These are phyloP conservation scores for Corniculantispora saksenae DNA, from an alignment of 2,329 filamentous ascomycete genomes.

Conservation along the genomic window DNA sequence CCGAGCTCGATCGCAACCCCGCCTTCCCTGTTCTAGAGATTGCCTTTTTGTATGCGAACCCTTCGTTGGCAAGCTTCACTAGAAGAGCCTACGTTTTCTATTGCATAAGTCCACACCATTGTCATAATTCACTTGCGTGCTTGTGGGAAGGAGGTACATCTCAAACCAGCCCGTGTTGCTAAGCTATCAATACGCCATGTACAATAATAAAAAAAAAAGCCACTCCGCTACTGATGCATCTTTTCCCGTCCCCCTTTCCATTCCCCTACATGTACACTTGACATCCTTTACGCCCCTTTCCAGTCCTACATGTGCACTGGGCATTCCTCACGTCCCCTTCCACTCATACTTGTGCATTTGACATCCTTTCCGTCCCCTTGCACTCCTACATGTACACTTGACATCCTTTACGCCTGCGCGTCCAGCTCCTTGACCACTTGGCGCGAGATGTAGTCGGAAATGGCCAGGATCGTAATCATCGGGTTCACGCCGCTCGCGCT, in stretches of 20 bases:
- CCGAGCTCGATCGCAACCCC: no score
- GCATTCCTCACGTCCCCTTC: no score
- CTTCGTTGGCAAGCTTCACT: no score
- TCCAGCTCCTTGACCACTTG: conserved; percentile 50
- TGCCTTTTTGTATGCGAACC: no score
- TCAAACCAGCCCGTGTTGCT: not conserved
- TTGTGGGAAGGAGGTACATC: not conserved
- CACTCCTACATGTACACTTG: not conserved
- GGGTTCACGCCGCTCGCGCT: conserved; percentile 79
- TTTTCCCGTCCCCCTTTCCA: not conserved
- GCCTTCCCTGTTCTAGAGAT: no score
- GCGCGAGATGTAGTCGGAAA: conserved; percentile 65
- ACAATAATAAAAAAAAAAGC: conserved; percentile 5
- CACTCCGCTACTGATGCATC: not conserved
- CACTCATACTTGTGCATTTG: no score
- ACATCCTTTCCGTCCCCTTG: not conserved
- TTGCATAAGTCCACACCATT: no score
- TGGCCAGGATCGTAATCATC: conserved; percentile 76
- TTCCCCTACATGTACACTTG: no score
- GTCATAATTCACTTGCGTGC: no score
- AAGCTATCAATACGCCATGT: not conserved
- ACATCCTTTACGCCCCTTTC: not conserved
- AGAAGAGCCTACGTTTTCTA: no score
- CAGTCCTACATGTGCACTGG: no score
- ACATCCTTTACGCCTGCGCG: not conserved